Conservation (phyloP, 768 basidiomycete species). For the Multifurca ochricompacta region DNA sequence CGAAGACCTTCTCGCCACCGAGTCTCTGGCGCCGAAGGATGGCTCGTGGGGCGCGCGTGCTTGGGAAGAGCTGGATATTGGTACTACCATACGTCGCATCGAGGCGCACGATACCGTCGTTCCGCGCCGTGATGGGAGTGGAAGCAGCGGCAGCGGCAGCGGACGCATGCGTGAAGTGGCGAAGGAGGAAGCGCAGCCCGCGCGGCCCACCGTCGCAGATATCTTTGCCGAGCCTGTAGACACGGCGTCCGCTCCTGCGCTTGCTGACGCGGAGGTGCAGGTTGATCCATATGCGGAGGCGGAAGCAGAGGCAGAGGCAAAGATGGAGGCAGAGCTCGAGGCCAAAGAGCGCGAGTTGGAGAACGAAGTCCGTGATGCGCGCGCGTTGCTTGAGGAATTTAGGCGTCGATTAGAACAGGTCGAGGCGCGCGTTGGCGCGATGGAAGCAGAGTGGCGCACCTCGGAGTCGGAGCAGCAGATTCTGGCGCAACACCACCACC, state of each 20-base stretch:
- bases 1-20: slow-evolving; percentile 27
- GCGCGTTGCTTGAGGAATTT: slow-evolving; percentile 26
- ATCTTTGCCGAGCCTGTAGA: slow-evolving; percentile 22
- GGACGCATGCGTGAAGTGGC: slow-evolving; percentile 9
- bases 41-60: slow-evolving; percentile 31
- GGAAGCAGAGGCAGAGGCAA: neutral
- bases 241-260: neutral
- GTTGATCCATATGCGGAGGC: neutral
- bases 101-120: slow-evolving; percentile 15
- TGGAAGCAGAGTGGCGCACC: slow-evolving; percentile 23
- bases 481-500: neutral
- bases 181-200: slow-evolving; percentile 17
- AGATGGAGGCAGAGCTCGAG: neutral
- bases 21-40: slow-evolving; percentile 6
- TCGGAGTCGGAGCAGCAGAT: neutral
- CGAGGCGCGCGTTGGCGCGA: slow-evolving; percentile 26
- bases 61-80: slow-evolving; percentile 32
- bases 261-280: neutral
- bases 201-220: slow-evolving; percentile 26
- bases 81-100: slow-evolving; percentile 30
- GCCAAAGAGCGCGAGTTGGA: slow-evolving; percentile 22
- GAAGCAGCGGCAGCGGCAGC: slow-evolving; percentile 15
- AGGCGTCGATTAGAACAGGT: slow-evolving; percentile 26
- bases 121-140: slow-evolving; percentile 15
- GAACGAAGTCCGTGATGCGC: slow-evolving; percentile 23